Conservation (phyloP, 805 yeast genomes). For the Zygosaccharomyces bisporus region DNA sequence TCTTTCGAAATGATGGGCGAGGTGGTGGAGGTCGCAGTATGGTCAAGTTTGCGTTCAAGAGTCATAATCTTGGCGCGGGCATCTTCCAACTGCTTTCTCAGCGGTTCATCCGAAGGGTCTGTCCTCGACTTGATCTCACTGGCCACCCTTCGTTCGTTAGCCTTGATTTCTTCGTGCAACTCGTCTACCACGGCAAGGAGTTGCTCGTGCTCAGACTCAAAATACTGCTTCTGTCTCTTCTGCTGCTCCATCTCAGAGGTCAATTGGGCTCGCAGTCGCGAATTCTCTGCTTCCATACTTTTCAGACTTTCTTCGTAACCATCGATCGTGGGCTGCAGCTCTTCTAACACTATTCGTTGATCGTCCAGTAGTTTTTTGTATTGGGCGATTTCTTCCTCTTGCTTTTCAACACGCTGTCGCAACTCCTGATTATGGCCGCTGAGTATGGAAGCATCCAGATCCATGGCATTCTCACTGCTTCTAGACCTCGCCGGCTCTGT, state of each 20-base stretch:
- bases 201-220: slow-evolving; percentile 33
- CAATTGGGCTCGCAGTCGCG: slow-evolving; percentile 24
- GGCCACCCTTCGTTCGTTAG: slow-evolving; percentile 24
- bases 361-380: slow-evolving; percentile 32
- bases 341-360: slow-evolving; percentile 32
- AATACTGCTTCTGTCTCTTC: slow-evolving; percentile 26
- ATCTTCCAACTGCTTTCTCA: slow-evolving; percentile 32
- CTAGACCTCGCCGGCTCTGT: not conserved
- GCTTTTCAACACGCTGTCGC: slow-evolving; percentile 18
- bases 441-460: not conserved
- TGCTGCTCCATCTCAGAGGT: slow-evolving; percentile 27
- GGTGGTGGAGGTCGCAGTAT: slow-evolving; percentile 3
- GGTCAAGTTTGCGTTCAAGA: slow-evolving; percentile 18
- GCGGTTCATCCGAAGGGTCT: slow-evolving; percentile 17
- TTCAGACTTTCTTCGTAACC: slow-evolving; percentile 34
- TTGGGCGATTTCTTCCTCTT: slow-evolving; percentile 22
- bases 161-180: slow-evolving; percentile 34
- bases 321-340: slow-evolving; percentile 33
- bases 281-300: slow-evolving; percentile 28
- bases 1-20: slow-evolving; percentile 9
- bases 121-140: slow-evolving; percentile 23
- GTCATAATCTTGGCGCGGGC: slow-evolving; percentile 23
- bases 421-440: not conserved
- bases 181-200: slow-evolving; percentile 33
- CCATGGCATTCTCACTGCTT: not conserved